phyloP scores from a whole-genome alignment of 169 alveolate genomes.

The Plasmodium gallinaceum region DNA sequence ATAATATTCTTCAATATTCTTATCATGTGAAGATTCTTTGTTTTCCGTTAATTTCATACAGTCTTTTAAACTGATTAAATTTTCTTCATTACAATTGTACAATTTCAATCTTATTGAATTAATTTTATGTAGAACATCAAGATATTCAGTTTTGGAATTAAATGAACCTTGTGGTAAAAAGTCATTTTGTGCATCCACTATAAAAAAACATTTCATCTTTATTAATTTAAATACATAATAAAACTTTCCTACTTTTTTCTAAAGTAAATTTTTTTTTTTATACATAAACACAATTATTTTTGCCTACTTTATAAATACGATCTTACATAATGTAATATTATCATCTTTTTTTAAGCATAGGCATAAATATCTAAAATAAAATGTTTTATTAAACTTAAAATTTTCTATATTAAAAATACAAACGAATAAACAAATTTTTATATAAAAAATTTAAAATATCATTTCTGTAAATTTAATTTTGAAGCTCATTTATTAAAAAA shows the following conservation, averaged over 20 bases:
- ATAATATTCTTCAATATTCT: slow-evolving; percentile 41
- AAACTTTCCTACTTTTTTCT: neutral
- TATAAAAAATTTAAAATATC: too few relatives aligned
- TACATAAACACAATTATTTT: too few relatives aligned
- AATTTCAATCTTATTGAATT: slow-evolving; percentile 45
- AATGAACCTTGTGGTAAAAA: slow-evolving; percentile 64
- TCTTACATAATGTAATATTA: too few relatives aligned
- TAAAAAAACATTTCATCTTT: slow-evolving; percentile 64
- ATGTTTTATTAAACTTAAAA: too few relatives aligned
- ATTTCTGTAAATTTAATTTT: too few relatives aligned
- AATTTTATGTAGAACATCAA: slow-evolving; percentile 39
- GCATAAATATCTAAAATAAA: too few relatives aligned
- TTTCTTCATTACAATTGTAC: slow-evolving; percentile 30
- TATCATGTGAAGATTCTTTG: neutral
- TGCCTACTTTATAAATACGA: too few relatives aligned
- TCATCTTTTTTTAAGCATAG: too few relatives aligned
- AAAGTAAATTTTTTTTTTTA: neutral
- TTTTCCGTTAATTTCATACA: slow-evolving; percentile 31
- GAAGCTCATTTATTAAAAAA: too few relatives aligned
- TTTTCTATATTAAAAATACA: too few relatives aligned
- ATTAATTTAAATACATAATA: neutral
- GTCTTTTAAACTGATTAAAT: slow-evolving; percentile 25
- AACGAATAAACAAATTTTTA: too few relatives aligned
- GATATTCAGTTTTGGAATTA: slow-evolving; percentile 38
- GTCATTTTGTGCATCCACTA: slow-evolving; percentile 75